These are phyloP conservation scores for Metschnikowia hibisci DNA, from an alignment of 805 yeast genomes.

Conservation along the genomic window DNA sequence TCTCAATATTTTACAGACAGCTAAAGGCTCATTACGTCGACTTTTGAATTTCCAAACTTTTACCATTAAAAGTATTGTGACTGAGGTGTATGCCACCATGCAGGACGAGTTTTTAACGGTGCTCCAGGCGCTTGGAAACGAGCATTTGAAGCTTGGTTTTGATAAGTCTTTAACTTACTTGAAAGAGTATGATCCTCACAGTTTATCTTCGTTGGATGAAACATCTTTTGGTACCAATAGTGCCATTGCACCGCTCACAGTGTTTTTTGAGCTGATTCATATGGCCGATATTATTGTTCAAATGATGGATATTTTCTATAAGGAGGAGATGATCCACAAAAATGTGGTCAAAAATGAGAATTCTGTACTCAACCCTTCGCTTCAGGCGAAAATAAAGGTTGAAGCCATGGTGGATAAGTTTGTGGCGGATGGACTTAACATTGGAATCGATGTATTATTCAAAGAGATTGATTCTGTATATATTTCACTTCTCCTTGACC, in stretches of 20 bases:
- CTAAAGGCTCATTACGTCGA: constrained; percentile 59
- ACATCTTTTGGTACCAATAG: constrained; percentile 17
- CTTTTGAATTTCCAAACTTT: constrained; percentile 36
- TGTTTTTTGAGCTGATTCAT: constrained; percentile 86
- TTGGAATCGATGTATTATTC: constrained; percentile 86
- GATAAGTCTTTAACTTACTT: constrained; percentile 71
- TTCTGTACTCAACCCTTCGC: constrained; percentile 74
- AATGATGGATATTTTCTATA: constrained; percentile 86
- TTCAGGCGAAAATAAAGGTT: constrained; percentile 74
- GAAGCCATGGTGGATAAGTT: constrained; percentile 79
- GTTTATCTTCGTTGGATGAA: constrained; percentile 22
- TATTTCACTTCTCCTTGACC: constrained; percentile 50
- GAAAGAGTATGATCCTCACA: constrained; percentile 63
- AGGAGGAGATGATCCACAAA: constrained; percentile 66
- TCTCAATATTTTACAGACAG: constrained; percentile 63
- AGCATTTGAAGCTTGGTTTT: constrained; percentile 85
- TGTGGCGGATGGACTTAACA: constrained; percentile 89
- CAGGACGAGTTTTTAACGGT: constrained; percentile 67
- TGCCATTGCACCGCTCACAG: constrained; percentile 76
- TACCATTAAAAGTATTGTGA: constrained; percentile 31
- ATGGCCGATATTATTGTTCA: constrained; percentile 90
- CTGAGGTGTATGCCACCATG: constrained; percentile 37
- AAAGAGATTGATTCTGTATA: constrained; percentile 69
- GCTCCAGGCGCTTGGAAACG: constrained; percentile 56
- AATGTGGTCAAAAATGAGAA: constrained; percentile 62